Evolutionary conservation across 1,284 basidiomycete species (phyloP).

Genomic region (Kalmanozyma brasiliensis): DNA sequence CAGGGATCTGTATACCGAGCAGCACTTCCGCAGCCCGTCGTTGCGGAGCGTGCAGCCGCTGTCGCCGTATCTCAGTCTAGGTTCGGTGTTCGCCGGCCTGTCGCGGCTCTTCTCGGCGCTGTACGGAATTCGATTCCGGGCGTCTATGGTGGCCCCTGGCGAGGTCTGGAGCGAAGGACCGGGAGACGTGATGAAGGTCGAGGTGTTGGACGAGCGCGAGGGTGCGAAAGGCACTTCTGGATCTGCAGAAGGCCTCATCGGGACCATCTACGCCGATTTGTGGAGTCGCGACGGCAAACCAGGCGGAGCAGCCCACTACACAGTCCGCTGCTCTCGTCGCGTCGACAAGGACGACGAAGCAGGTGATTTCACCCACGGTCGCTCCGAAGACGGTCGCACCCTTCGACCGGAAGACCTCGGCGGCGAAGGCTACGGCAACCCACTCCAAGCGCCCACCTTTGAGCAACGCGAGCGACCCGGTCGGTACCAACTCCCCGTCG

Average conservation of each 20-base stretch:
- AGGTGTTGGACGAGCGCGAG: slow-evolving; percentile 87
- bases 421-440: slow-evolving; percentile 35
- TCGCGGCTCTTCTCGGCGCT: slow-evolving; percentile 60
- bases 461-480: slow-evolving; percentile 70
- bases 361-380: slow-evolving; percentile 73
- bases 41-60: slow-evolving; percentile 52
- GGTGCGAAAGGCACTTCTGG: slow-evolving; percentile 69
- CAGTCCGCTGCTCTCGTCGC: slow-evolving; percentile 90
- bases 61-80: slow-evolving; percentile 62
- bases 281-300: slow-evolving; percentile 87
- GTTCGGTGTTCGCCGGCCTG: slow-evolving; percentile 63
- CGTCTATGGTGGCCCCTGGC: slow-evolving; percentile 71
- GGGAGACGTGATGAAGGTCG: slow-evolving; percentile 83
- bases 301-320: slow-evolving; percentile 93
- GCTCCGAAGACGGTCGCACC: slow-evolving; percentile 67
- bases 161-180: slow-evolving; percentile 82
- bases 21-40: slow-evolving; percentile 42
- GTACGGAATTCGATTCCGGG: slow-evolving; percentile 64
- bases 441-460: slow-evolving; percentile 56
- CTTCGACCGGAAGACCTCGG: slow-evolving; percentile 31
- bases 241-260: slow-evolving; percentile 73
- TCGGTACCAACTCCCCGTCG: slow-evolving; percentile 84
- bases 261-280: slow-evolving; percentile 93
- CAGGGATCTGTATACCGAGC: slow-evolving; percentile 62
- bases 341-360: slow-evolving; percentile 87